A percentile compares a stretch with the other conserved stretches of the same genome.
Conservation (phyloP, 345 rosid species). For the Moricandia arvensis region DNA sequence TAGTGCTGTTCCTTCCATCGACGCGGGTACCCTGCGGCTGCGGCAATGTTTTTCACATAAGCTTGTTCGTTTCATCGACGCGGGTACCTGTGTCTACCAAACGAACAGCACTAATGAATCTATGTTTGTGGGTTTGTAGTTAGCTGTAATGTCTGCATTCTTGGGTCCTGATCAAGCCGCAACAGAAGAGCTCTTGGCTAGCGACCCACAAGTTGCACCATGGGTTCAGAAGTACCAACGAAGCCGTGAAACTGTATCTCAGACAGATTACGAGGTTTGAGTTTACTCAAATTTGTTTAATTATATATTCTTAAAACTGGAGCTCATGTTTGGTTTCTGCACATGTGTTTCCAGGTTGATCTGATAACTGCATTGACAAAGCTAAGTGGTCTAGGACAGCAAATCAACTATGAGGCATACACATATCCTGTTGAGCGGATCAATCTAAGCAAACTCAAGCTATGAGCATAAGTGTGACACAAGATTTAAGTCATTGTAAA, state of each 20-base stretch:
- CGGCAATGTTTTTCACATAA: too few species aligned
- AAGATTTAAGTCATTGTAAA: not conserved
- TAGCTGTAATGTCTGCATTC: conserved; percentile 95
- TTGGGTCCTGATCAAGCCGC: conserved; percentile 89
- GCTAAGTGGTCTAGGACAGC: conserved; percentile 73
- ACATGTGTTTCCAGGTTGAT: conserved; percentile 64
- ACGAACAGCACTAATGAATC: not conserved
- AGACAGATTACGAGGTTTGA: conserved; percentile 87
- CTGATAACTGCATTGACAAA: conserved; percentile 83
- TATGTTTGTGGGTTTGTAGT: conserved; percentile 49
- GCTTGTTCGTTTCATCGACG: too few species aligned
- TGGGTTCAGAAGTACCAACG: conserved; percentile 92
- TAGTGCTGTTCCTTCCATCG: too few species aligned
- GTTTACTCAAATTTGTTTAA: not conserved
- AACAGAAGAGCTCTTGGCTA: conserved; percentile 62
- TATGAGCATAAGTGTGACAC: conserved; percentile 24
- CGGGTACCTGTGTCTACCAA: too few species aligned
- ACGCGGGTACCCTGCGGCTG: too few species aligned
- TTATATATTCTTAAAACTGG: not conserved
- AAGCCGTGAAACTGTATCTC: conserved; percentile 91
- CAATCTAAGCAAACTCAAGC: conserved; percentile 79
- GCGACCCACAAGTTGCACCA: conserved; percentile 66
- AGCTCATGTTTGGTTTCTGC: not conserved
- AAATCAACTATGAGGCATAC: conserved; percentile 87
- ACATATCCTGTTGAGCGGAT: conserved; percentile 60